Base-by-base conservation (phyloP, 225 moss, liverwort and hornwort species). In the Bryum argenteum region DNA sequence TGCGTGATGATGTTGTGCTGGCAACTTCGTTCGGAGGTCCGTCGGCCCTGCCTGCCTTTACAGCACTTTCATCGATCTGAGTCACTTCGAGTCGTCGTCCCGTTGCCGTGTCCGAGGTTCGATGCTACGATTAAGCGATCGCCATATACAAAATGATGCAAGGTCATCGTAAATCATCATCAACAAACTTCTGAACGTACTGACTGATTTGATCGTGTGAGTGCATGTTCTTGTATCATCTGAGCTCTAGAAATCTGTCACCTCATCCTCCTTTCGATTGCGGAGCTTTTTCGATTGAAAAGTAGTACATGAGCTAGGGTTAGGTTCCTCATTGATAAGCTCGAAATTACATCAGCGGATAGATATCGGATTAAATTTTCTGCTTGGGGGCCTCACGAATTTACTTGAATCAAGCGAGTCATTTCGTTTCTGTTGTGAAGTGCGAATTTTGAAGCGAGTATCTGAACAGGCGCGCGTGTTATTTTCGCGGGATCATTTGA, bases 31-130 rank as follows among this genome's bases (percentile, higher is more conserved):
- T 6, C 33, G 33, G 33, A 33, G n/a, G n/a, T n/a, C n/a, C 18
- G 55, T 52, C 15, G 14, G 9, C 6, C 20, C 33, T 33, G n/a
- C n/a, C n/a, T 33, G 33, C 33, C 53, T 33, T 43, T 16, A 33
- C 47, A 59, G 66, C 58, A 43, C 5, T 28, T 5, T 61, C 43
- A 48, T 48, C 48, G 17, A 48, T 48, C 48, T 33, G 48, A 48
- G 48, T 6, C 48, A 48, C 7, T 17, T 1, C 48, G 17, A 53
- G 78, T 77, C 78, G 74, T 82, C 78, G 61, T 65, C 40, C 14
- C 13, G 6, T 55, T 66, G 70, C 82, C 82, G 78, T 82, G 82
- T 82, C 66, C 78, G 82, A 33, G 54, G 70, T 59, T 50, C 50
- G 78, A 50, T 70, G 70, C 70, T 12, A 53, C 54, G 55, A 74